Base-by-base conservation (phyloP, 176 grass and related monocot genomes). In the Lolium perenne region DNA sequence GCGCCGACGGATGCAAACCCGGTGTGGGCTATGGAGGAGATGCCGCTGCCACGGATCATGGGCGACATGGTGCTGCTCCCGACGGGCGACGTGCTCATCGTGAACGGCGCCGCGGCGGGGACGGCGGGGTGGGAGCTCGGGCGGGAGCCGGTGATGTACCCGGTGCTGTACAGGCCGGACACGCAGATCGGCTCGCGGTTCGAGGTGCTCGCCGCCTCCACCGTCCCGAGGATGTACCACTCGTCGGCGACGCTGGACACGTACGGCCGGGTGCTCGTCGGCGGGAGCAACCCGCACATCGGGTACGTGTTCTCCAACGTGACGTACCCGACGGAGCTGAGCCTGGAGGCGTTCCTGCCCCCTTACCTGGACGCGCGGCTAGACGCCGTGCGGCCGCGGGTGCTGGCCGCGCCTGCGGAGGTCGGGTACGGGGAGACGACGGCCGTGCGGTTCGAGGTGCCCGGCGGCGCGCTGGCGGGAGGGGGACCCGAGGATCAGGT, bases 21-120 rank as follows among this genome's bases (percentile, higher is more conserved):
- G 0, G 54, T 60, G 18, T 98, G 96, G 96, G 67, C n/a, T 1
- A 41, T 95, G 35, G 96, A 98, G 86, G 86, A 92, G 38, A 95
- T 98, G 96, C 96, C 93, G 0, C 3, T 82, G 20, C 73, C 82
- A 10, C 71, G 91, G 8, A 84, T 94, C 35, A 95, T 98, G 93
- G 92, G 93, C 0, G 93, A 95, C 88, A 95, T 94, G 96, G 86
- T 98, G 14, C 88, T 95, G 4, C 93, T 98, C 6, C 96, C 91
- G 0, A 98, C 88, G 1, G 88, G 91, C 60, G 88, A 98, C 77
- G 91, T 95, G 38, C 74, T 98, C 14, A 86, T 98, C 57, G 77
- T 98, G 14, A 98, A 98, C 38, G 93, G 93, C 4, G 91, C 96
- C 0, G 80, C 81, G 0, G 63, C 74, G 8, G 96, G 93, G 7